phyloP scores from a whole-genome alignment of 345 rosid species.

The Populus deltoides region DNA sequence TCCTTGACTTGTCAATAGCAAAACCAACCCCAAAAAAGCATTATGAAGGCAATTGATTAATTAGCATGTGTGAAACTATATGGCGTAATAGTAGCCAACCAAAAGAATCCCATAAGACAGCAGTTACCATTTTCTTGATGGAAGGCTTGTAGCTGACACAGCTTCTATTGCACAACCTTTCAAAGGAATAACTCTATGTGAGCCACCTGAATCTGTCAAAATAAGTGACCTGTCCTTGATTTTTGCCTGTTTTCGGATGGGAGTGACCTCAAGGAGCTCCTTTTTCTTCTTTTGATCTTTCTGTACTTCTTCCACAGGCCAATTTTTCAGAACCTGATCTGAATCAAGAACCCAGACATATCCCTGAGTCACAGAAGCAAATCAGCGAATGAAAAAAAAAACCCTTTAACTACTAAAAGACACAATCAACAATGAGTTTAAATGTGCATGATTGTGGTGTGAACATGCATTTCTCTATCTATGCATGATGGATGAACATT shows the following conservation, averaged over 20 bases:
- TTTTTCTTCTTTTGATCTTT: slow-evolving; percentile 63
- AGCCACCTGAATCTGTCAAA: slow-evolving; percentile 53
- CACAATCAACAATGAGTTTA: neutral
- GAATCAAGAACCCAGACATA: slow-evolving; percentile 75
- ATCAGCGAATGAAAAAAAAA: neutral
- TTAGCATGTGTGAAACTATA: neutral
- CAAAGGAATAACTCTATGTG: slow-evolving; percentile 40
- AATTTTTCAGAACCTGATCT: slow-evolving; percentile 49
- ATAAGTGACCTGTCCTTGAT: slow-evolving; percentile 54
- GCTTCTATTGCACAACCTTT: slow-evolving; percentile 67
- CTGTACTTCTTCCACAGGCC: slow-evolving; percentile 39
- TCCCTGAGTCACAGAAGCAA: slow-evolving; percentile 48
- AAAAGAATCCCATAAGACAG: neutral
- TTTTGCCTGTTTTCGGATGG: slow-evolving; percentile 49
- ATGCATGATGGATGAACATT: no score
- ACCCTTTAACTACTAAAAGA: neutral
- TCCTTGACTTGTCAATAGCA: no score
- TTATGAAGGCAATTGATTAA: neutral
- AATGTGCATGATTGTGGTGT: neutral
- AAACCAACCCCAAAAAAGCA: neutral
- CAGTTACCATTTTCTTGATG: slow-evolving; percentile 78
- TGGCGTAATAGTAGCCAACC: neutral
- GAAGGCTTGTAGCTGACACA: slow-evolving; percentile 67
- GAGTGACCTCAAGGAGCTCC: slow-evolving; percentile 59
- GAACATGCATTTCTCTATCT: no score